Conservation (phyloP, 2,329 filamentous ascomycete genomes). For the Aspergillus phoenicis region DNA sequence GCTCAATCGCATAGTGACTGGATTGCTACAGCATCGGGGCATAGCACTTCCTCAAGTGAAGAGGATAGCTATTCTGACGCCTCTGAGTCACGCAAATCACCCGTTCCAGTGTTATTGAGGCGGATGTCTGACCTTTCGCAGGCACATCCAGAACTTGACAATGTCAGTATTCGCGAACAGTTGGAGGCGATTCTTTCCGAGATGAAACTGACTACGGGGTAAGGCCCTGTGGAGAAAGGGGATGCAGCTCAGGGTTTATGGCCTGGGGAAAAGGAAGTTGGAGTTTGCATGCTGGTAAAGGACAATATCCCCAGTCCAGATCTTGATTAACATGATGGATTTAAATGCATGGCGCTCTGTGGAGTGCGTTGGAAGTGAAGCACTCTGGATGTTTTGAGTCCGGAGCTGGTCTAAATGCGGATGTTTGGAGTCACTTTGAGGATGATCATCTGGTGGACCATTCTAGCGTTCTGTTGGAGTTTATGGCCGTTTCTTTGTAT, state of each 20-base stretch:
- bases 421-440: neutral
- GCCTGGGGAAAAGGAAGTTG: no score
- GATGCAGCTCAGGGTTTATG: no score
- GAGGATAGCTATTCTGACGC: constrained; percentile 9
- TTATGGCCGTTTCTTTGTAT: neutral
- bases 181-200: constrained; percentile 20
- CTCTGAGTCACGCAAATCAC: constrained; percentile 15
- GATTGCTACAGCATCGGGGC: constrained; percentile 14
- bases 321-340: neutral
- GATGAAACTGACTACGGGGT: constrained; percentile 15
- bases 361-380: neutral
- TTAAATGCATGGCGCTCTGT: neutral
- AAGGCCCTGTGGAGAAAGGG: neutral
- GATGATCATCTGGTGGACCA: neutral
- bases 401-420: neutral
- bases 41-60: constrained; percentile 10
- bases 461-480: neutral
- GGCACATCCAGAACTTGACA: constrained; percentile 24
- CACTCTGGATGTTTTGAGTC: neutral
- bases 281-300: no score
- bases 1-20: neutral
- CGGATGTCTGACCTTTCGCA: constrained; percentile 18
- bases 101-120: constrained; percentile 19
- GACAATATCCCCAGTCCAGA: neutral
- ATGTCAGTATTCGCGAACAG: constrained; percentile 16